These are phyloP conservation scores for Penicillium sp. DNA, from an alignment of 2,329 filamentous ascomycete genomes.

Conservation along the genomic window DNA sequence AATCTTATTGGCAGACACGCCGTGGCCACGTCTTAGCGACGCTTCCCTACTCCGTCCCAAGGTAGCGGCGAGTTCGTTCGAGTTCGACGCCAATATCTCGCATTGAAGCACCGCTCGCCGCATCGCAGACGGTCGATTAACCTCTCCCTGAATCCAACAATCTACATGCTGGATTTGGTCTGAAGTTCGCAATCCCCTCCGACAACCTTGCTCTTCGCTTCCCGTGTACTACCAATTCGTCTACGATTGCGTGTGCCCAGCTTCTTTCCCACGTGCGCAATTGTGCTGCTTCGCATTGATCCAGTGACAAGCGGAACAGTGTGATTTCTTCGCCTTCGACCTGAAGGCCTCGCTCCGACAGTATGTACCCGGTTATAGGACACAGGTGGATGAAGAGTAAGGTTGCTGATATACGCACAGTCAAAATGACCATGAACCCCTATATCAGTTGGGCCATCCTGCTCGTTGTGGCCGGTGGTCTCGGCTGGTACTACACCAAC, in stretches of 20 bases:
- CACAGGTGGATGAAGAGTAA: constrained; percentile 11
- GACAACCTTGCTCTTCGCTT: background rate
- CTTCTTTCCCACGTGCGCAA: constrained; percentile 7
- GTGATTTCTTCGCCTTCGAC: constrained; percentile 2
- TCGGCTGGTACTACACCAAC: constrained; percentile 45
- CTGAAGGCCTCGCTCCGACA: constrained; percentile 1
- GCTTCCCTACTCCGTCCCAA: background rate
- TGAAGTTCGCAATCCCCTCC: constrained; percentile 1
- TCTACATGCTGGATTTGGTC: constrained; percentile 8
- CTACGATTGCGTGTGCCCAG: constrained; percentile 9
- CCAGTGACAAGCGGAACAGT: background rate
- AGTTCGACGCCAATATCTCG: background rate
- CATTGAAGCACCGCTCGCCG: background rate
- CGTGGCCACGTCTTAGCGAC: constrained; percentile 3
- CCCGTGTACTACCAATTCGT: constrained; percentile 9
- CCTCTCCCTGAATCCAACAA: background rate
- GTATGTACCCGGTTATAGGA: constrained; percentile 9
- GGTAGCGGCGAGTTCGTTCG: background rate
- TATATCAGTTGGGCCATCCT: constrained; percentile 47
- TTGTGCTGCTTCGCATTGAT: constrained; percentile 7
- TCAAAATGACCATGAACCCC: constrained; percentile 41
- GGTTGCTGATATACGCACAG: constrained; percentile 6
- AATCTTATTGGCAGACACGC: constrained; percentile 5
- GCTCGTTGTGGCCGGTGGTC: constrained; percentile 40
- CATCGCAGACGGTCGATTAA: constrained; percentile 2